These are phyloP conservation scores for Phytopythium vexans DNA, from an alignment of 352 stramenopile genomes.

Conservation along the genomic window DNA sequence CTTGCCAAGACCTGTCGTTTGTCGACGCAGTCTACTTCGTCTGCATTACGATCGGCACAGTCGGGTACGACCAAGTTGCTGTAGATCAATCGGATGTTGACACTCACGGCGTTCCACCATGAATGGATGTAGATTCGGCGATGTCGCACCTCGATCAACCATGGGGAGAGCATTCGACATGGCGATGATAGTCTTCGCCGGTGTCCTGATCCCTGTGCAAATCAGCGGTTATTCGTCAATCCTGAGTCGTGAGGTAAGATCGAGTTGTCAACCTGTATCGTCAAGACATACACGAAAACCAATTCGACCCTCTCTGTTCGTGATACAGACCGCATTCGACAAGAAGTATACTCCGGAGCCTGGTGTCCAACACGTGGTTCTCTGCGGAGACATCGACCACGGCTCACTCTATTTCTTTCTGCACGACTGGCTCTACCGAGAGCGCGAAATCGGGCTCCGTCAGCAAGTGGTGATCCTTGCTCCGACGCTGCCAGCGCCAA, in stretches of 20 bases:
- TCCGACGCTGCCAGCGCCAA: conserved; percentile 48
- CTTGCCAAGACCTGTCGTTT: conserved; percentile 70
- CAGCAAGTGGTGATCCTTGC: conserved; percentile 74
- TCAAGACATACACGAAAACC: too few relatives aligned
- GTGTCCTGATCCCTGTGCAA: conserved; percentile 58
- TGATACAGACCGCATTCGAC: conserved; percentile 63
- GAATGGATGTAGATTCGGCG: conserved; percentile 45
- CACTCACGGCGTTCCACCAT: conserved; percentile 1
- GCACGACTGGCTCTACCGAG: conserved; percentile 67
- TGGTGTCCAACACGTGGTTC: conserved; percentile 63
- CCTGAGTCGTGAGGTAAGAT: conserved; percentile 58
- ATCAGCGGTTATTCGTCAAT: conserved; percentile 72
- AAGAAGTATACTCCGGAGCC: conserved; percentile 70
- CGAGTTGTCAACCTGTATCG: too few relatives aligned
- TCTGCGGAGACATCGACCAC: conserved; percentile 79
- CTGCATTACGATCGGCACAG: conserved; percentile 80
- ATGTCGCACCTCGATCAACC: conserved; percentile 60
- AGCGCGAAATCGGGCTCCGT: conserved; percentile 49
- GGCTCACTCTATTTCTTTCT: conserved; percentile 75
- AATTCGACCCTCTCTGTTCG: conserved; percentile 1
- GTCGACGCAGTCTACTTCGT: conserved; percentile 82
- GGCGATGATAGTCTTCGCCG: conserved; percentile 71
- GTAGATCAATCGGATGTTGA: neutral
- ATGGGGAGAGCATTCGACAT: conserved; percentile 68
- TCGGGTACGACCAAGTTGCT: conserved; percentile 42